phyloP scores from a whole-genome alignment of 176 grass and related monocot species.

The Zoysia japonica region DNA sequence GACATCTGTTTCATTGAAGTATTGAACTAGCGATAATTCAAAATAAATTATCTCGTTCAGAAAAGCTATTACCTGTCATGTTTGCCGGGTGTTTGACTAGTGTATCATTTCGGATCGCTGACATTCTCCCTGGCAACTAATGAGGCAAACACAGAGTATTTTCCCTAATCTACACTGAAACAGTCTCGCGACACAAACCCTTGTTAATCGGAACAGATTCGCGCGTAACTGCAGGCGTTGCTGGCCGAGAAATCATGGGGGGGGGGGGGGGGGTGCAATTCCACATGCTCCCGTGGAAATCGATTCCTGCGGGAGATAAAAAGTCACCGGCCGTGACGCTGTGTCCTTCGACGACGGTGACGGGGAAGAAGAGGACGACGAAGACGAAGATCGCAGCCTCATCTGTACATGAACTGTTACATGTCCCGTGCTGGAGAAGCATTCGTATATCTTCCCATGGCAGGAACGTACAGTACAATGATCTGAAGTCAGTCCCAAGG shows the following conservation, averaged over 20 bases:
- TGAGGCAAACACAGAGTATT: not conserved
- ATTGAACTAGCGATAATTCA: no score
- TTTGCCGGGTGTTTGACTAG: no score
- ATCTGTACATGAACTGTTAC: not conserved
- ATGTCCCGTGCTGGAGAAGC: not conserved
- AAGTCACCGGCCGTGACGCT: slow-evolving; percentile 36
- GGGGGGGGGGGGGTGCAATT: no score
- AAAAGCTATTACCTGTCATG: no score
- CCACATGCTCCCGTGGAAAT: slow-evolving; percentile 55
- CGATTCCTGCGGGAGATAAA: slow-evolving; percentile 62
- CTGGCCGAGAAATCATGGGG: slow-evolving; percentile 59
- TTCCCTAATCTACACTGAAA: not conserved
- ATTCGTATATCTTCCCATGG: no score
- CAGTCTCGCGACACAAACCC: not conserved
- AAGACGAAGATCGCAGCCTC: not conserved
- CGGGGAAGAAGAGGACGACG: slow-evolving; percentile 29
- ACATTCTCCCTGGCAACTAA: no score
- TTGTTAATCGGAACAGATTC: slow-evolving; percentile 43
- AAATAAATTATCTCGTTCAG: no score
- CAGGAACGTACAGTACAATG: no score
- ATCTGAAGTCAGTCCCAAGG: no score
- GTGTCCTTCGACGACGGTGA: slow-evolving; percentile 35
- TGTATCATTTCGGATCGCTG: no score
- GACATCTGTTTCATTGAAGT: no score
- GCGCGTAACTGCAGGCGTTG: slow-evolving; percentile 58